Conservation (phyloP, 176 grass and related monocot genomes). For the Oryza australiensis region DNA sequence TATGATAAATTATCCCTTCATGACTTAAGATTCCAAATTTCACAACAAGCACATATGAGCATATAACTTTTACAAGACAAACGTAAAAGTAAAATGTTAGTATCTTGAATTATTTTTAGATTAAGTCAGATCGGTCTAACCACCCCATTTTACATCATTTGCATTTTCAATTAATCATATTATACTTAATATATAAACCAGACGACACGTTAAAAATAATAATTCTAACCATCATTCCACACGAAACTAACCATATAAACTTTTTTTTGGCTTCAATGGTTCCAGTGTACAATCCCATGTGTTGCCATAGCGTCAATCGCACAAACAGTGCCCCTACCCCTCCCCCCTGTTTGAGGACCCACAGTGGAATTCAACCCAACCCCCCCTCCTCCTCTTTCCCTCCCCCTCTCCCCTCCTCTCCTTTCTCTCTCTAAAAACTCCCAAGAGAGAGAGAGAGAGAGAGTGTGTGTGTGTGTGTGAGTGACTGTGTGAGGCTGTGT, state of each 20-base stretch:
- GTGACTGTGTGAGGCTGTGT: neutral
- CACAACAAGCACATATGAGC: neutral
- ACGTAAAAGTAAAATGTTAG: neutral
- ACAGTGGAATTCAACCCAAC: neutral
- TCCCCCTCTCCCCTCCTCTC: neutral
- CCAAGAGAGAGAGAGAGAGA: neutral
- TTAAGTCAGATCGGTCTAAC: neutral
- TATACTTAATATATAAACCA: no score
- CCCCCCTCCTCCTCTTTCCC: neutral
- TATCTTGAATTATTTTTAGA: neutral
- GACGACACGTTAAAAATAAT: neutral
- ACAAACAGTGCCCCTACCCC: neutral
- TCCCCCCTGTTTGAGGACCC: neutral
- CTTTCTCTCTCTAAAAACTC: constrained; percentile 7
- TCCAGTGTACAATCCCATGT: neutral
- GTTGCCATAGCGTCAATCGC: neutral
- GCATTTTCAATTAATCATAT: neutral
- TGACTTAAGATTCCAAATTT: neutral
- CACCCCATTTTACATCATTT: neutral
- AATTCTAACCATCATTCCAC: no score
- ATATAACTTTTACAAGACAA: neutral
- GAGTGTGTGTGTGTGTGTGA: neutral
- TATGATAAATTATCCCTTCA: neutral
- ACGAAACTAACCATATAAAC: no score
- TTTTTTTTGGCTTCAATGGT: no score